Conservation (phyloP, 805 yeast genomes). For the Candida orba region DNA sequence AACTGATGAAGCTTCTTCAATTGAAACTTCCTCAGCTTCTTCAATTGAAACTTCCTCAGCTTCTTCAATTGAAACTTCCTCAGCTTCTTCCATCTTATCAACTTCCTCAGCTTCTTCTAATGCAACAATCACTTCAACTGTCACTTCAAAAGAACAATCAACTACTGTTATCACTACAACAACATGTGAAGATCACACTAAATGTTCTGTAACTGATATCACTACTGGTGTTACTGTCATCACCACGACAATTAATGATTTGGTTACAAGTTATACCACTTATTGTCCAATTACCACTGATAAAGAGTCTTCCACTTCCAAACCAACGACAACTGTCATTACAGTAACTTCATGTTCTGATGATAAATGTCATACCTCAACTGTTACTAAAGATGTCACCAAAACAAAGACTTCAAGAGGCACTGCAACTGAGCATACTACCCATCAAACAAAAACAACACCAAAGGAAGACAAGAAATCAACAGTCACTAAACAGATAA, state of each 20-base stretch:
- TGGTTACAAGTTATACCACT: constrained; percentile 2
- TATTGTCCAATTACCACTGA: constrained; percentile 4
- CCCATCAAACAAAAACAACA: not conserved
- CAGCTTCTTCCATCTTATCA: not conserved
- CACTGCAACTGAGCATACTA: not conserved
- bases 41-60: not conserved
- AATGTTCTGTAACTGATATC: not conserved
- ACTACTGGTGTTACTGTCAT: not conserved
- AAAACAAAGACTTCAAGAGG: not conserved
- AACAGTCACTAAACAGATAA: too few relatives aligned
- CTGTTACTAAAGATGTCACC: not conserved
- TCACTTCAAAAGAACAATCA: not conserved
- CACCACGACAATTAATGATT: not conserved
- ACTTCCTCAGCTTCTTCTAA: not conserved
- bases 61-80: not conserved
- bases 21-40: not conserved
- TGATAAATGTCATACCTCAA: not conserved
- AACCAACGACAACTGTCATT: not conserved
- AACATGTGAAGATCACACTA: not conserved
- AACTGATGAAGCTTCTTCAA: not conserved
- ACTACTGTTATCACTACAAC: not conserved
- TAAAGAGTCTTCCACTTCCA: not conserved
- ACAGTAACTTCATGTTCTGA: constrained; percentile 1
- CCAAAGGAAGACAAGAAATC: too few relatives aligned
- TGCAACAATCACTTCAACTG: not conserved